phyloP scores from a whole-genome alignment of 306 rosid species.

The Sesbania bispinosa region DNA sequence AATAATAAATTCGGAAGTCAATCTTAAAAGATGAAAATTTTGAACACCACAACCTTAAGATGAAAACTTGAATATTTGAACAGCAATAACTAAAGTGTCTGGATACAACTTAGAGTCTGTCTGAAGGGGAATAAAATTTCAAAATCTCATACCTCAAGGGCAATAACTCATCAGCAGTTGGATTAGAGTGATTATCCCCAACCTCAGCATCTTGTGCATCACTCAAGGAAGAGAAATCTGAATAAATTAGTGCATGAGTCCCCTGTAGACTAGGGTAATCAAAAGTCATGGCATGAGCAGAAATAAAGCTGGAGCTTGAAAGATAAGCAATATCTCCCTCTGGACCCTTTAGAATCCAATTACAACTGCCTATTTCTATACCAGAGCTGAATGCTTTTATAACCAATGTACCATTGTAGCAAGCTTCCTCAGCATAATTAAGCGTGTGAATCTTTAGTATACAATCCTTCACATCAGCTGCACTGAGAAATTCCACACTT shows the following conservation, averaged over 20 bases:
- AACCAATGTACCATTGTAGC: conserved; percentile 72
- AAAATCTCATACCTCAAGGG: conserved; percentile 43
- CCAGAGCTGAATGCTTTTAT: conserved; percentile 90
- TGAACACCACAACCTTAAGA: conserved; percentile 29
- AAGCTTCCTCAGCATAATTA: conserved; percentile 70
- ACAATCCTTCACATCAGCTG: conserved; percentile 79
- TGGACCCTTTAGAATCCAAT: conserved; percentile 72
- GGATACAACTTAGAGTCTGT: background rate
- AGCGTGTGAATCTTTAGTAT: conserved; percentile 54
- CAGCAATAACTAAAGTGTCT: background rate
- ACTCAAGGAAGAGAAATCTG: conserved; percentile 67
- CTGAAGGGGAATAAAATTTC: background rate
- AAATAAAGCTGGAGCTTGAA: conserved; percentile 70
- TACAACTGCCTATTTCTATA: conserved; percentile 83
- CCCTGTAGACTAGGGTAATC: conserved; percentile 61
- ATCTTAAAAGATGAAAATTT: conserved; percentile 34
- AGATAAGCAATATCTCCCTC: conserved; percentile 66
- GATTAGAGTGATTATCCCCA: conserved; percentile 22
- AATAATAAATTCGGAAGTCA: conserved; percentile 19
- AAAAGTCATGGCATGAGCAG: conserved; percentile 74
- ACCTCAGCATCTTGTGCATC: conserved; percentile 39
- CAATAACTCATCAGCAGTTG: conserved; percentile 3
- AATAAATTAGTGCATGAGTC: conserved; percentile 50
- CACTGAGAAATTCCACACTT: conserved; percentile 64
- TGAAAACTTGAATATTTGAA: conserved; percentile 22